Base-by-base conservation (phyloP, 352 stramenopile genomes). In the Phytophthora tentaculata region DNA sequence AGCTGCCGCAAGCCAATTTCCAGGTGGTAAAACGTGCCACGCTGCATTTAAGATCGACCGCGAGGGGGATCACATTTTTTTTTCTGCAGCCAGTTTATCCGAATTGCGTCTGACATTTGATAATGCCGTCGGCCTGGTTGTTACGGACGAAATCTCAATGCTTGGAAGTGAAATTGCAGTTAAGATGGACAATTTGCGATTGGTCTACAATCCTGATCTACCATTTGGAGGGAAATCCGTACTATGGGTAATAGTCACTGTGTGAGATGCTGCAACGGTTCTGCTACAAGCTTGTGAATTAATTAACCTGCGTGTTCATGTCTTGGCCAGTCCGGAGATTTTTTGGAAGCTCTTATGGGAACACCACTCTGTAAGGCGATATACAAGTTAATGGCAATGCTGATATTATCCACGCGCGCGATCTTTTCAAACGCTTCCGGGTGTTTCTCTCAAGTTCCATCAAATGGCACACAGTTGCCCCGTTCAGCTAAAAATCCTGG, bases 1-100 rank as follows among this genome's bases (percentile, higher is more conserved):
- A 26, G 45, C 45, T 13, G 56, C 29, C 16, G 56, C 45, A 10
- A 56, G 56, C 20, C 56, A 55, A 29, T 56, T 63, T 41, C 29
- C 56, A 16, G 44, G 45, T 9, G 26, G 54, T 13, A 14, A 32
- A 28, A 63, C 56, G 2, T 63, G 44, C 6, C 56, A 56, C 8
- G 19, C 28, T 41, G 56, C 56, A 12, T 63, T 63, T 17, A 63
- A 63, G 5, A 16, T 63, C 22, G 55, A n/a, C 0, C 55, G 16
- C 5, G n/a, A 63, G 3, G 17, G 19, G 5, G 55, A 62, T 5
- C 55, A 47, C 6, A 39, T n/a, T n/a, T n/a, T n/a, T n/a, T n/a
- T 62, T 44, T 47, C 45, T 14, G 1, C 47, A 10, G 7, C 29
- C 1, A 64, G 50, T 23, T 16, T 63, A 41, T 44, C 45, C 6